phyloP scores from a whole-genome alignment of 2,329 filamentous ascomycete genomes.

The Fusarium sp. region DNA sequence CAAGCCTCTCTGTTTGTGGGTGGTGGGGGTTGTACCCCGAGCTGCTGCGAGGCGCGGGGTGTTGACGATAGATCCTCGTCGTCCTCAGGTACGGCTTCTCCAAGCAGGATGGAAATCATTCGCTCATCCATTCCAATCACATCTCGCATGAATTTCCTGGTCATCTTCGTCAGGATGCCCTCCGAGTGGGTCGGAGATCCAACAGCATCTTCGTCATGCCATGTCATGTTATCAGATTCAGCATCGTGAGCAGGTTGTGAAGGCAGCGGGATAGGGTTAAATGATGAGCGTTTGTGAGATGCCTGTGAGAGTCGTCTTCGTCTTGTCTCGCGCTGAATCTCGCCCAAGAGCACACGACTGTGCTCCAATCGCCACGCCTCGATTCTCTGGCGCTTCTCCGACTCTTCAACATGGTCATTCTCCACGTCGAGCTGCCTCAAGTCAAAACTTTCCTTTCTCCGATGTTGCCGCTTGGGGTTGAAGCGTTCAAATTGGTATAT shows the following conservation, averaged over 20 bases:
- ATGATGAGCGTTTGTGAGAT: slow-evolving; percentile 52
- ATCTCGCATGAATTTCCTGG: slow-evolving; percentile 86
- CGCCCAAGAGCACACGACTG: slow-evolving; percentile 84
- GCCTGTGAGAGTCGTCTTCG: slow-evolving; percentile 73
- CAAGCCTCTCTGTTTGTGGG: slow-evolving; percentile 63
- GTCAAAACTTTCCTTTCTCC: slow-evolving; percentile 65
- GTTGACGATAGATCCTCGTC: slow-evolving; percentile 61
- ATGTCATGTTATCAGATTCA: slow-evolving; percentile 58
- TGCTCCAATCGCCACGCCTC: slow-evolving; percentile 94
- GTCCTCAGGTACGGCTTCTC: slow-evolving; percentile 75
- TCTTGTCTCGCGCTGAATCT: slow-evolving; percentile 87
- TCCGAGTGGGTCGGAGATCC: slow-evolving; percentile 66
- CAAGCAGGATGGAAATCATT: slow-evolving; percentile 86
- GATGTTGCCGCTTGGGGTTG: slow-evolving; percentile 76
- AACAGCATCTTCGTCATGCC: slow-evolving; percentile 64
- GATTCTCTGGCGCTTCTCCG: slow-evolving; percentile 84
- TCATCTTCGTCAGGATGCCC: slow-evolving; percentile 83
- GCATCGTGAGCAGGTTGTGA: slow-evolving; percentile 44
- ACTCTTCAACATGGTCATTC: slow-evolving; percentile 69
- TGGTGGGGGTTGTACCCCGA: slow-evolving; percentile 45
- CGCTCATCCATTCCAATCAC: slow-evolving; percentile 91
- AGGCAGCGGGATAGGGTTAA: slow-evolving; percentile 43
- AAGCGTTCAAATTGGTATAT: slow-evolving; percentile 90
- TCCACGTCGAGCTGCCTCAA: slow-evolving; percentile 63
- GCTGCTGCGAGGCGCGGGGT: slow-evolving; percentile 56